Base-by-base conservation (phyloP, 805 yeast species). In the Dipodascus albidus region DNA sequence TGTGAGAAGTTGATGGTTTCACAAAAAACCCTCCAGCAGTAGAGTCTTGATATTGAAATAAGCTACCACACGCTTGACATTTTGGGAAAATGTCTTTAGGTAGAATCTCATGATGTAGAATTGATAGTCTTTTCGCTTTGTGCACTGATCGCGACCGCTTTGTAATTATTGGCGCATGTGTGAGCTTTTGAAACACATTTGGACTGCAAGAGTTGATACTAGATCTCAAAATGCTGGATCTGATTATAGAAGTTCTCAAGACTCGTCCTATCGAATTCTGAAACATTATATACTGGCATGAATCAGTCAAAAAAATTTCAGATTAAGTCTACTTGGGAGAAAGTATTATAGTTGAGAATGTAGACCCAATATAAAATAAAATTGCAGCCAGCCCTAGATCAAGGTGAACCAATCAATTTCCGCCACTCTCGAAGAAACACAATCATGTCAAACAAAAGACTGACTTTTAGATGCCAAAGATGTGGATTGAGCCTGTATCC, bases 401-500 rank as follows among this genome's bases (percentile, higher is more conserved):
- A 27, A 27, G 9, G 6, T 27, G 11, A 27, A 27, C 33, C 11
- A 27, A n/a, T n/a, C n/a, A n/a, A n/a, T n/a, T n/a, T n/a, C 33
- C 33, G 33, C 33, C 33, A 27, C 33, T 27, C 33, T n/a, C n/a
- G n/a, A n/a, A n/a, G n/a, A n/a, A n/a, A 27, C 33, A 27, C 17
- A 14, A 38, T 19, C n/a, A 47, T 47, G 49, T 21, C 49, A 6
- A 23, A 21, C 17, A 23, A 23, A 22, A 47, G 27, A 17, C 6
- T n/a, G 4, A 17, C 23, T 22, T 23, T 22, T 23, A 67, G 67
- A 42, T 85, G 93, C 66, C 85, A 80, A 62, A 68, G 80, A 59
- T 85, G 91, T 65, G 74, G 78, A 54, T 70, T 78, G 20, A 84
- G 86, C 1, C 62, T 85, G 31, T 62, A 65, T 11, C 67, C 83